These are phyloP conservation scores for Cladosporium sp. DNA, from an alignment of 2,329 filamentous ascomycete species.

Conservation along the genomic window DNA sequence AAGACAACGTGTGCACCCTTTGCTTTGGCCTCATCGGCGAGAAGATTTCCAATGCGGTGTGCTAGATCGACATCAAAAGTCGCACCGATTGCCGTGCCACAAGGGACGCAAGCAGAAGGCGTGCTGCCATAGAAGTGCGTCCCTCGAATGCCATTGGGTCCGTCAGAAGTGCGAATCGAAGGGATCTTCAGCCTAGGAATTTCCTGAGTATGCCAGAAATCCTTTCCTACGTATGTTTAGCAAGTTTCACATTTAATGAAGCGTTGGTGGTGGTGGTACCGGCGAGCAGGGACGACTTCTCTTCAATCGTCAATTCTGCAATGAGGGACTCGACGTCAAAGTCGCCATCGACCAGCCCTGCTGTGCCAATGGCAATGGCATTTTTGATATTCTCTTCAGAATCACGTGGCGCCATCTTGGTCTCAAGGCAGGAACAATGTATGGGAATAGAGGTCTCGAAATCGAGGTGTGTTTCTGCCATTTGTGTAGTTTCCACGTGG, in stretches of 20 bases:
- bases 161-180: slow-evolving; percentile 62
- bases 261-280: slow-evolving; percentile 63
- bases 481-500: background rate
- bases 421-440: background rate
- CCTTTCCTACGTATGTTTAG: slow-evolving; percentile 34
- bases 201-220: slow-evolving; percentile 66
- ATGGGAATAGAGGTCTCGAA: background rate
- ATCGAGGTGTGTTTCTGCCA: background rate
- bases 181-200: slow-evolving; percentile 59
- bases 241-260: too few species aligned
- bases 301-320: slow-evolving; percentile 25
- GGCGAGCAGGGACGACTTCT: slow-evolving; percentile 30
- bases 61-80: slow-evolving; percentile 6
- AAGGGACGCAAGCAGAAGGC: slow-evolving; percentile 71
- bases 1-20: slow-evolving; percentile 28
- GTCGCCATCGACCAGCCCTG: slow-evolving; percentile 12
- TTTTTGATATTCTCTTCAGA: background rate
- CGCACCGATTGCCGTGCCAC: slow-evolving; percentile 43
- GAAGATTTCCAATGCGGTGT: slow-evolving; percentile 17
- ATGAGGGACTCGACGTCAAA: slow-evolving; percentile 30
- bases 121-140: slow-evolving; percentile 63
- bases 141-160: slow-evolving; percentile 66
- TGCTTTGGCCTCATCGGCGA: slow-evolving; percentile 25
- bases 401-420: slow-evolving; percentile 3
- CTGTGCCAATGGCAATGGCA: background rate